Evolutionary conservation across 2,329 filamentous ascomycete genomes (phyloP), one percentile per base, ranked within the genome.

Genomic region (Teratosphaeria epicoccoides): DNA sequence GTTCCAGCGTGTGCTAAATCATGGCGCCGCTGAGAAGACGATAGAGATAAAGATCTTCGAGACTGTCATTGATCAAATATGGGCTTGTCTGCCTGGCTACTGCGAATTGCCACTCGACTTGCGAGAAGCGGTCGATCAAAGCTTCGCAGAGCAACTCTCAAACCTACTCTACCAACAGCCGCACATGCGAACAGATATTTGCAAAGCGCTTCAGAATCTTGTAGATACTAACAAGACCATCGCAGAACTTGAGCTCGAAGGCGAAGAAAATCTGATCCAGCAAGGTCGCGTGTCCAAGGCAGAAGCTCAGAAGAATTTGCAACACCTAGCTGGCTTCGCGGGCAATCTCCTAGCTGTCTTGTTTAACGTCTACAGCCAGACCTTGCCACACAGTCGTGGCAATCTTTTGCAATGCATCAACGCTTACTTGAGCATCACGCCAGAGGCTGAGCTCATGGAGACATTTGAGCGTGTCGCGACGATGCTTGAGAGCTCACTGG

Each of bases 291-390:
- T 96, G 12, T 83, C 85, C 3, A 89, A 85, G 66, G 79, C 76
- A 3, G 76, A 82, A 37, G 91, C 93, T 0, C 74, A 82, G 66
- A 83, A 84, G 69, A 96, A 96, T 65, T 72, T 97, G 37, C 74
- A 81, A n/a, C 84, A 95, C 66, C 76, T 98, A 11, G 82, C 87
- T 14, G 74, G 75, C 1, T 90, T 93, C 64, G 79, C 91, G 1
- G 85, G 85, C 55, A 97, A 97, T 63, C 80, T 98, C 71, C 80
- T 98, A 43, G 90, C 93, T 6, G 91, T 97, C 0, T 75, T 98
- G n/a, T 97, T 98, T 77, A 98, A 98, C 66, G 91, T 98, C 44
- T 98, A 98, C 73, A 95, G 87, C 57, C 87, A 96, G 69, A 98
- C 93, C 0, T 77, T 98, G 24, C 91, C 93, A 2, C 88, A 96